Conservation (phyloP, 768 basidiomycete genomes). For the Amanita jacksonii region DNA sequence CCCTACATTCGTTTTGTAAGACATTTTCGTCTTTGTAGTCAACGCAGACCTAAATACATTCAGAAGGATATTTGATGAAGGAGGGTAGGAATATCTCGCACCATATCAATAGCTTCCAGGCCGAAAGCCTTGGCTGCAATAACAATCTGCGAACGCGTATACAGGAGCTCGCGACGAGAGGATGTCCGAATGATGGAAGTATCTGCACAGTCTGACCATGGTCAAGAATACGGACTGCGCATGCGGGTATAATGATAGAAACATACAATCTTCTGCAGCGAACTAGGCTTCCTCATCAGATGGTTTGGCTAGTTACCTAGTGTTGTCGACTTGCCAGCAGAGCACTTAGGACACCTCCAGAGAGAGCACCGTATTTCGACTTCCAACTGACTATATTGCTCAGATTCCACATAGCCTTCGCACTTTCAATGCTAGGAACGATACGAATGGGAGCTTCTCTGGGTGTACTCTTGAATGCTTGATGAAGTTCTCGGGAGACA, state of each 20-base stretch:
- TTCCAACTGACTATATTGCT: conserved; percentile 66
- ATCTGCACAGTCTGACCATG: conserved; percentile 74
- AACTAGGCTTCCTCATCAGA: conserved; percentile 45
- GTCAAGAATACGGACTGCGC: conserved; percentile 1
- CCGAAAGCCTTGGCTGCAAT: conserved; percentile 77
- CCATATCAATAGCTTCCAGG: conserved; percentile 88
- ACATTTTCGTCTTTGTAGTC: conserved; percentile 69
- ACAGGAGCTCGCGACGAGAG: conserved; percentile 70
- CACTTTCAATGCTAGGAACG: conserved; percentile 83
- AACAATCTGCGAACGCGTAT: conserved; percentile 75
- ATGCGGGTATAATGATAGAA: conserved; percentile 1
- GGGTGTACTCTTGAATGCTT: conserved; percentile 19
- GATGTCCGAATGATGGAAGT: conserved; percentile 71
- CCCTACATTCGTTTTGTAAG: conserved; percentile 65
- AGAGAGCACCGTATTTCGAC: conserved; percentile 33
- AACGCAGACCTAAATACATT: conserved; percentile 59
- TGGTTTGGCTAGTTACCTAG: neutral
- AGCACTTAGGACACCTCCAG: conserved; percentile 49
- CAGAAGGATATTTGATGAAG: neutral
- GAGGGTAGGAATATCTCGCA: conserved; percentile 16
- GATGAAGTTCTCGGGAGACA: conserved; percentile 41
- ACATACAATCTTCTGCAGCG: conserved; percentile 86
- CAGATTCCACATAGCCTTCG: conserved; percentile 56
- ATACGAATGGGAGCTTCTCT: conserved; percentile 36
- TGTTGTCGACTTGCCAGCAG: conserved; percentile 44